Percentiles rank a stretch among this genome's conserved stretches.
Conservation (phyloP, 257 asterid genomes). For the Mentha longifolia region DNA sequence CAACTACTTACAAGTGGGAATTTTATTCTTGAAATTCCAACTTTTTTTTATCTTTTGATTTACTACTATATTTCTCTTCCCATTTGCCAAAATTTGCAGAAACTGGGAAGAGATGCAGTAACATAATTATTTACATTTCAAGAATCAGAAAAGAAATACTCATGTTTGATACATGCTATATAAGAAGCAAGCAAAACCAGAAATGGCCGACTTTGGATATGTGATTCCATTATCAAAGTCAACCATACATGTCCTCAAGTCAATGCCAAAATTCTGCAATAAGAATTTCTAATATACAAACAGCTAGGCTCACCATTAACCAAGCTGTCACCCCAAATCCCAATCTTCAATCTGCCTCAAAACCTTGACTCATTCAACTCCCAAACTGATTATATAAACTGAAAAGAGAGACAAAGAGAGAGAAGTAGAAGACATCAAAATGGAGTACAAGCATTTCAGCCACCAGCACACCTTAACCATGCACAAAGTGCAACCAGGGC, state of each 20-base stretch:
- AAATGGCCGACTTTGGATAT: slow-evolving; percentile 28
- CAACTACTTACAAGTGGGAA: slow-evolving; percentile 6
- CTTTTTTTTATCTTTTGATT: neutral
- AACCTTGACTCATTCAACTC: slow-evolving; percentile 28
- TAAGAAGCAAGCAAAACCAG: neutral
- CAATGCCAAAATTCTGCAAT: slow-evolving; percentile 32
- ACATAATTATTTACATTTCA: slow-evolving; percentile 3
- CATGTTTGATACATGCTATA: slow-evolving; percentile 6
- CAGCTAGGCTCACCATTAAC: neutral
- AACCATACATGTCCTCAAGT: slow-evolving; percentile 30
- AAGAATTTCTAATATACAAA: neutral
- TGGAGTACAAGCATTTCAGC: slow-evolving; percentile 72
- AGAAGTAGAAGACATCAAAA: slow-evolving; percentile 8
- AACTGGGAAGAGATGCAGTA: neutral
- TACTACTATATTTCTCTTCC: neutral
- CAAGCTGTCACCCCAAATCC: slow-evolving; percentile 20
- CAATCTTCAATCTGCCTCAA: slow-evolving; percentile 9
- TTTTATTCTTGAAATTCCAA: neutral
- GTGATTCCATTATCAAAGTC: no score
- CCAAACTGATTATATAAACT: slow-evolving; percentile 4
- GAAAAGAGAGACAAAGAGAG: neutral
- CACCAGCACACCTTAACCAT: slow-evolving; percentile 59
- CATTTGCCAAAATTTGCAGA: neutral
- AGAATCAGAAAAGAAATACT: neutral
- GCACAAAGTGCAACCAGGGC: slow-evolving; percentile 48